These are phyloP conservation scores for Citrus hindsii DNA, from an alignment of 345 rosid species.

Conservation along the genomic window DNA sequence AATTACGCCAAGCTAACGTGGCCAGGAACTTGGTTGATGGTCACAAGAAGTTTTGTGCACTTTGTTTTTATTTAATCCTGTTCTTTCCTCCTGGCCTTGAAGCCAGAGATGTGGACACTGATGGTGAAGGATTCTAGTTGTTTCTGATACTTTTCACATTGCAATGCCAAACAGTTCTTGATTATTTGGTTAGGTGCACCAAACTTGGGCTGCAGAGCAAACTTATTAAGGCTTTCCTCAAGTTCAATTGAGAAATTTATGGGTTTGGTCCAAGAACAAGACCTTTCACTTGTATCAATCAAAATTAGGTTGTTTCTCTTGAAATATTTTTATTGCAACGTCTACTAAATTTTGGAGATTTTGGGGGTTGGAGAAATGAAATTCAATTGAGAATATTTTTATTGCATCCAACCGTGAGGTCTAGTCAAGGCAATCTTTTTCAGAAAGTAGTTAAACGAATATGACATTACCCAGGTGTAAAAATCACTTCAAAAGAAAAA, in stretches of 20 bases:
- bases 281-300: no score
- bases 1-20: constrained; percentile 12
- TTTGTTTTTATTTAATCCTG: neutral
- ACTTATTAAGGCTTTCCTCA: neutral
- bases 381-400: no score
- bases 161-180: no score
- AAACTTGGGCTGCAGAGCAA: neutral
- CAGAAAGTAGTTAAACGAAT: neutral
- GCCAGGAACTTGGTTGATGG: neutral
- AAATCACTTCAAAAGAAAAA: neutral
- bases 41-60: neutral
- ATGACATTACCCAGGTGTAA: neutral
- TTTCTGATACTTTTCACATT: neutral
- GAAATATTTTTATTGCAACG: no score
- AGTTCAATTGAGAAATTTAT: neutral
- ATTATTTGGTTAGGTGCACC: neutral
- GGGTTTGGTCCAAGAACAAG: neutral
- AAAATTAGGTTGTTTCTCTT: no score
- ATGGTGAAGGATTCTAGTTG: neutral
- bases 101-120: neutral
- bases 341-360: neutral
- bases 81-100: neutral
- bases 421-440: neutral
- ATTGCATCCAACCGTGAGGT: neutral
- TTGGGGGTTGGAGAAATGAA: neutral